These are phyloP conservation scores for Laburnicola sp. DNA, from an alignment of 2,329 filamentous ascomycete species.

Conservation along the genomic window DNA sequence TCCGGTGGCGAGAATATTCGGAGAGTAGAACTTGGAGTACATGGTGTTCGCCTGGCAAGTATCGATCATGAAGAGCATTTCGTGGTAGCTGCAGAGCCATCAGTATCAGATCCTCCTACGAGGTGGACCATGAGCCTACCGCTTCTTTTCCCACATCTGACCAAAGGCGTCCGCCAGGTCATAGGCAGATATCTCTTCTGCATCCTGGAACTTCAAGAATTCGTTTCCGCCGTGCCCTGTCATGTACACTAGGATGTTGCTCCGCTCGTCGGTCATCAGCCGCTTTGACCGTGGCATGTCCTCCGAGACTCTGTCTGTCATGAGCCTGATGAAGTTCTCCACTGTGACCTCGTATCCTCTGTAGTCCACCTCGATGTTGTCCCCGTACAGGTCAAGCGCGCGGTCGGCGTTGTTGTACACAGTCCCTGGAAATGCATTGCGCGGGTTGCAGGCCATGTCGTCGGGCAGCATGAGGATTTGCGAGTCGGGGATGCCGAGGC, in stretches of 20 bases:
- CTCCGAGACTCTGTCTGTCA: slow-evolving; percentile 91
- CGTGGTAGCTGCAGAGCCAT: slow-evolving; percentile 70
- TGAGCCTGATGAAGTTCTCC: slow-evolving; percentile 93
- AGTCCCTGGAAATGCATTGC: slow-evolving; percentile 95
- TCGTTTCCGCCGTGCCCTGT: slow-evolving; percentile 97
- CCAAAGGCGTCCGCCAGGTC: slow-evolving; percentile 96
- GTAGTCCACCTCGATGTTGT: slow-evolving; percentile 99
- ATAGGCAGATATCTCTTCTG: slow-evolving; percentile 94
- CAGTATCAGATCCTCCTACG: neutral
- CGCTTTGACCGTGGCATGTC: slow-evolving; percentile 95
- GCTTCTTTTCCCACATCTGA: slow-evolving; percentile 99
- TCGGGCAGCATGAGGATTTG: slow-evolving; percentile 99
- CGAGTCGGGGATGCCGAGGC: slow-evolving; percentile 94
- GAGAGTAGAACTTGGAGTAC: slow-evolving; percentile 97
- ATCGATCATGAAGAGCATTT: slow-evolving; percentile 99
- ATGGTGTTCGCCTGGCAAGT: slow-evolving; percentile 99
- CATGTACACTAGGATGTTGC: slow-evolving; percentile 99
- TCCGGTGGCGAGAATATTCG: slow-evolving; percentile 97
- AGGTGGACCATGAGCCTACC: slow-evolving; percentile 52
- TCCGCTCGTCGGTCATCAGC: slow-evolving; percentile 88
- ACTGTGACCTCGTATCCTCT: slow-evolving; percentile 97
- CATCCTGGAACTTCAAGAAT: slow-evolving; percentile 97
- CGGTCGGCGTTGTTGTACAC: slow-evolving; percentile 98
- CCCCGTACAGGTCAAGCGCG: slow-evolving; percentile 92
- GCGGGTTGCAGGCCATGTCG: slow-evolving; percentile 99